phyloP scores from a whole-genome alignment of 257 asterid genomes.

The Petunia axillaris region DNA sequence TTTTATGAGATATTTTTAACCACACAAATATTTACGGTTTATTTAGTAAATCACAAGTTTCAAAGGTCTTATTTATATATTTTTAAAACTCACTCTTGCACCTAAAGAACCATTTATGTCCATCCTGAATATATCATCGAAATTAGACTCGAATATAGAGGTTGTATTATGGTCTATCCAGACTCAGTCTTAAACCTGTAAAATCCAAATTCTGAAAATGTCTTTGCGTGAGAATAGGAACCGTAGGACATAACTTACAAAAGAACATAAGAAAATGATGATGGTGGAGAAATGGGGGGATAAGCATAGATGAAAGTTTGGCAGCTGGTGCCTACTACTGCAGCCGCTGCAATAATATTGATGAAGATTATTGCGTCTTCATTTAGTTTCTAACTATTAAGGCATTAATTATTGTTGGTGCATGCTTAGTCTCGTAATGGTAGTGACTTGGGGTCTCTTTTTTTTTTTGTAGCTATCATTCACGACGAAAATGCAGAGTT shows the following conservation, averaged over 20 bases:
- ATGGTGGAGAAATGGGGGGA: not conserved
- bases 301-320: not conserved
- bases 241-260: not conserved
- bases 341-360: not conserved
- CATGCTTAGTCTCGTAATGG: not conserved
- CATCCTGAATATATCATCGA: no score
- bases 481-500: slow-evolving; percentile 11
- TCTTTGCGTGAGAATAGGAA: no score
- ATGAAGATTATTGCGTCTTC: not conserved
- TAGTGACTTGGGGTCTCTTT: not conserved
- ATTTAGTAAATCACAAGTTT: no score
- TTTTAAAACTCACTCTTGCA: no score
- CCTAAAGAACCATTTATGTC: no score
- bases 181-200: no score
- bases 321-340: not conserved
- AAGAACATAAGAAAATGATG: not conserved
- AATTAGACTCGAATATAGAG: no score
- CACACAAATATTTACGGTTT: no score
- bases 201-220: no score
- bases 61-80: no score
- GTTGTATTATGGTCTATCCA: no score
- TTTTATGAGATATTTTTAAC: no score
- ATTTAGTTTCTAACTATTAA: not conserved
- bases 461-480: not conserved
- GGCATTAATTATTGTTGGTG: not conserved